These are phyloP conservation scores for Trichomonas gallinae DNA, from an alignment of 208 protist species.

Conservation along the genomic window DNA sequence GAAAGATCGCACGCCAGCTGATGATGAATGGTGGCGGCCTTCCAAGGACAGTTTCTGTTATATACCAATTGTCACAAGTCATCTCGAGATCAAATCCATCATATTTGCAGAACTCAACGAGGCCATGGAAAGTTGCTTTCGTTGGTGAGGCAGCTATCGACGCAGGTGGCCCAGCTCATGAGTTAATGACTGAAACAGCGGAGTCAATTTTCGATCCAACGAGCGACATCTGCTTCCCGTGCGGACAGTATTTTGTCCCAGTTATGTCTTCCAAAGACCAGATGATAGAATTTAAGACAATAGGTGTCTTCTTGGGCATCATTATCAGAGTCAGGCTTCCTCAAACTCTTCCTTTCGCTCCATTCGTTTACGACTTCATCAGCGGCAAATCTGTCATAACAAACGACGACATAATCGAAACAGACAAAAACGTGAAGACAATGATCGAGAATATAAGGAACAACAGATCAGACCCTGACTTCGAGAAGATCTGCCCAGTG, in stretches of 20 bases:
- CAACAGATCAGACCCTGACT: neutral
- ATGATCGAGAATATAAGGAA: too few species aligned
- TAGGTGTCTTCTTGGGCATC: neutral
- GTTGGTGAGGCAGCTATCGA: neutral
- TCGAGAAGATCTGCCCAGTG: neutral
- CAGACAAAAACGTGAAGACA: too few species aligned
- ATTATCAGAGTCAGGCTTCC: neutral
- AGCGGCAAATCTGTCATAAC: too few species aligned
- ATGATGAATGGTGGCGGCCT: neutral
- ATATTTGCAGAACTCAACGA: neutral
- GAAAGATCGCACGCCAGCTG: neutral
- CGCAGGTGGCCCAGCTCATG: neutral
- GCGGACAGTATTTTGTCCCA: neutral
- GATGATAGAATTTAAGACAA: neutral
- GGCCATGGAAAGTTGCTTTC: neutral
- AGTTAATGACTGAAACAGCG: constrained; percentile 8
- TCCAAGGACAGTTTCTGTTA: neutral
- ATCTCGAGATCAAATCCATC: neutral
- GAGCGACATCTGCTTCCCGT: neutral
- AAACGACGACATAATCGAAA: too few species aligned
- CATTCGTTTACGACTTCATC: too few species aligned
- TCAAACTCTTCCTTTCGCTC: neutral
- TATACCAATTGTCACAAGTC: neutral
- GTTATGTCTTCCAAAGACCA: neutral
- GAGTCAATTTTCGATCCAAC: neutral